Percentiles rank a stretch among this genome's conserved stretches.
Evolutionary conservation across 257 asterid genomes (phyloP).

Genomic region (Forsythia viridissima): DNA sequence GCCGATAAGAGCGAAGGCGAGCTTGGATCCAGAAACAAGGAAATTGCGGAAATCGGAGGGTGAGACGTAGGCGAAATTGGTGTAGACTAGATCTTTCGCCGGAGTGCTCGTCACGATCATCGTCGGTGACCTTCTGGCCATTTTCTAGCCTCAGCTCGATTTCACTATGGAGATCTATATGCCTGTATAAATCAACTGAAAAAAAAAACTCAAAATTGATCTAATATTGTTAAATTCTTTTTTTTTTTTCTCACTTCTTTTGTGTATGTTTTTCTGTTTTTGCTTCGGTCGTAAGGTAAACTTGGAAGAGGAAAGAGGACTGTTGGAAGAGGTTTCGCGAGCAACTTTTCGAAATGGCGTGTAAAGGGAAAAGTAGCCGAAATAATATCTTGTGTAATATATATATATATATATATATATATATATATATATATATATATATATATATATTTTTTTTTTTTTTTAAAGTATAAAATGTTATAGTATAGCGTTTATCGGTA

Average conservation of each 20-base stretch:
- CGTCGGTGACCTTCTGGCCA: slow-evolving; percentile 59
- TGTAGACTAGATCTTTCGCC: slow-evolving; percentile 68
- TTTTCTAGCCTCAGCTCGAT: slow-evolving; percentile 23
- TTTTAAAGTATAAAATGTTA: too few species aligned
- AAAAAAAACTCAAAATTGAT: background rate
- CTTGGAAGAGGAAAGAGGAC: background rate
- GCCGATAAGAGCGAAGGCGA: slow-evolving; percentile 59
- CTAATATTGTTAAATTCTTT: background rate
- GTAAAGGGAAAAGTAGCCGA: background rate
- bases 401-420: too few species aligned
- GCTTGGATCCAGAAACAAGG: slow-evolving; percentile 60
- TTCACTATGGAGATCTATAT: background rate
- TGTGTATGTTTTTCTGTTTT: background rate
- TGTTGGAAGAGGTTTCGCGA: background rate
- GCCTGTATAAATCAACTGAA: background rate
- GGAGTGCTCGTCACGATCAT: slow-evolving; percentile 89
- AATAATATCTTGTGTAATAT: too few species aligned
- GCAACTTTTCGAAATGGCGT: background rate
- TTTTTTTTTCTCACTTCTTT: background rate
- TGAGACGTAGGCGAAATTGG: slow-evolving; percentile 78
- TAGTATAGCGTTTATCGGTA: too few species aligned
- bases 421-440: too few species aligned
- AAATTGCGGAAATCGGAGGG: slow-evolving; percentile 71
- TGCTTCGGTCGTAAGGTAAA: background rate
- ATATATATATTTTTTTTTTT: too few species aligned